Evolutionary conservation across 345 rosid species (phyloP).

Genomic region (Luvunga scandens): DNA sequence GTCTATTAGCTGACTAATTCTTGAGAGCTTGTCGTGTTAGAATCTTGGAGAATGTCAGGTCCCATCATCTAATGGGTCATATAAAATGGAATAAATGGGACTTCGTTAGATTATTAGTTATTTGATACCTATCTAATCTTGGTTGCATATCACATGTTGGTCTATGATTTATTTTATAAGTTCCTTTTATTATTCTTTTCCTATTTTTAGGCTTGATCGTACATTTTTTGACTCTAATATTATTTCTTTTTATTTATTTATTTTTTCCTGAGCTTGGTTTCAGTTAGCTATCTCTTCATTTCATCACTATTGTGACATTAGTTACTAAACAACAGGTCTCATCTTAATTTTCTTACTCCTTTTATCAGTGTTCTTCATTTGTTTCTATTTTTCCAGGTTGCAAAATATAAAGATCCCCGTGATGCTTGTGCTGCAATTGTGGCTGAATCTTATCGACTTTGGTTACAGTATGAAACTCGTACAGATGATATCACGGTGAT

Average conservation of each 20-base stretch:
- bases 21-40: not conserved
- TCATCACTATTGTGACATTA: not conserved
- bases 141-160: not conserved
- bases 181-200: not conserved
- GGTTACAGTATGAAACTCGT: conserved; percentile 99
- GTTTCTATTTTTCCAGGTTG: conserved; percentile 56
- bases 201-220: not conserved
- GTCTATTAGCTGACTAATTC: not conserved
- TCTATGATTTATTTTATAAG: not conserved
- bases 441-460: conserved; percentile 96
- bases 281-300: not conserved
- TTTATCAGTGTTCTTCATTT: not conserved
- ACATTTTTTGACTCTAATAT: not conserved
- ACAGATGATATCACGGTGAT: conserved; percentile 99
- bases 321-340: not conserved
- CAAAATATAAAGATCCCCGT: conserved; percentile 90
- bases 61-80: not conserved
- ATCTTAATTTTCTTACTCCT: not conserved
- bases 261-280: not conserved
- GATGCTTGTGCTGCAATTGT: conserved; percentile 99
- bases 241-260: not conserved
- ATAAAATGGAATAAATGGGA: not conserved
- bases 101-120: not conserved
- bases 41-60: not conserved
- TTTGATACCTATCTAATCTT: not conserved